Evolutionary conservation across 208 protist genomes (phyloP), one percentile per base, ranked within the genome.

Genomic region (Phytomonas francai): DNA sequence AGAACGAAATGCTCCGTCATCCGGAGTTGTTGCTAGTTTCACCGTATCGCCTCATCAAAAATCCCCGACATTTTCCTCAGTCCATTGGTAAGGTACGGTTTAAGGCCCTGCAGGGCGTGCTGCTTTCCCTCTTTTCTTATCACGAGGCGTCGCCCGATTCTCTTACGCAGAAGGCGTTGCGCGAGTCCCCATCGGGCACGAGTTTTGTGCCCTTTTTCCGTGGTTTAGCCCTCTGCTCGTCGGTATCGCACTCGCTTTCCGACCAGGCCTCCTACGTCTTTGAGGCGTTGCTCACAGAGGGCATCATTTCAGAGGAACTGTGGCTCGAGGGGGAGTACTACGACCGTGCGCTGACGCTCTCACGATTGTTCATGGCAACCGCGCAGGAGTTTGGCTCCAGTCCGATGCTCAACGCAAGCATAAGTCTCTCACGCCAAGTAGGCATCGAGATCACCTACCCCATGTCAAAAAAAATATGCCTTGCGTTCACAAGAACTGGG

Each of bases 341-440:
- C 0, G 66, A 83, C n/a, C 76, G 83, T 5, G 29, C 61, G 8
- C 29, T 71, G 1, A 27, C 29, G 2, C 67, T 85, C 1, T 32
- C 68, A 0, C 49, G 61, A 6, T 45, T 80, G 0, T 9, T 74
- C 0, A 32, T 81, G 28, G 2, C 27, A 8, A 61, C 36, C 14
- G 72, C 72, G 3, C 29, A 29, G 9, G 79, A 88, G 54, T 88
- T 88, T 54, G 83, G 77, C 12, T 72, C 66, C 68, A 30, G 57
- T 7, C 1, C 66, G 11, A 49, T 80, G 34, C 67, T 80, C 19
- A 61, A 63, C 42, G 59, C 65, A n/a, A 67, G 57, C 28, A 31
- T 80, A 2, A n/a, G 28, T 9, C 67, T 77, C 3, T 34, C 66
- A 54, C 66, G 39, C 9, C 51, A 67, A n/a, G 42, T 45, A 5